Evolutionary conservation across 495 filamentous ascomycete genomes (phyloP).

Genomic region (Filosporella fistucella): DNA sequence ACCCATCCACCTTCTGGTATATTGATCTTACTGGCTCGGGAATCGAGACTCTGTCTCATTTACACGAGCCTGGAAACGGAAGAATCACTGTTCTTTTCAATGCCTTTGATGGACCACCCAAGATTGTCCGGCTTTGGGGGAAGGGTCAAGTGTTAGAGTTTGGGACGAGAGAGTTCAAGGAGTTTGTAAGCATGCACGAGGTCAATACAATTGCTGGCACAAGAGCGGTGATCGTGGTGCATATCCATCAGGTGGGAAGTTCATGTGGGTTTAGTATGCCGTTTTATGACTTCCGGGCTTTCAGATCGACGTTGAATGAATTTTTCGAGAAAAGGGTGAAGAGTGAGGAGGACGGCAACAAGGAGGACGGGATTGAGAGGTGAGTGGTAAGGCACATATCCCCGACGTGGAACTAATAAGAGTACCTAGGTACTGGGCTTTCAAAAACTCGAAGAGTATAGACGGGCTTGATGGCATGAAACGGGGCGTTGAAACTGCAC

Average conservation of each 20-base stretch:
- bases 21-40: slow-evolving; percentile 69
- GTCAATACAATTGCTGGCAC: slow-evolving; percentile 40
- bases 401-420: neutral
- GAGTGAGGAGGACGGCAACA: slow-evolving; percentile 34
- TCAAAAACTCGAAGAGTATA: slow-evolving; percentile 48
- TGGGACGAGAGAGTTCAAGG: slow-evolving; percentile 39
- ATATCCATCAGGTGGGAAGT: slow-evolving; percentile 58
- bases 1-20: slow-evolving; percentile 58
- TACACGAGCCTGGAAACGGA: slow-evolving; percentile 74
- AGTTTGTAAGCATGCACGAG: slow-evolving; percentile 40
- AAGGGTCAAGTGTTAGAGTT: slow-evolving; percentile 60
- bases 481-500: slow-evolving; percentile 33
- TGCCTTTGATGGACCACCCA: slow-evolving; percentile 57
- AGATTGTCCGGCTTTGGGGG: slow-evolving; percentile 70
- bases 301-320: slow-evolving; percentile 41
- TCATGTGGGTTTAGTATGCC: slow-evolving; percentile 52
- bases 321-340: slow-evolving; percentile 39
- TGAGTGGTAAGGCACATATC: slow-evolving; percentile 16
- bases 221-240: slow-evolving; percentile 59
- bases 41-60: slow-evolving; percentile 65
- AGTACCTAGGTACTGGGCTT: slow-evolving; percentile 48
- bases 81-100: slow-evolving; percentile 69
- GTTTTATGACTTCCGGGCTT: slow-evolving; percentile 44
- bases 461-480: slow-evolving; percentile 50
- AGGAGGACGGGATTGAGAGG: slow-evolving; percentile 45